A percentile compares a stretch with the other conserved stretches of the same genome.
Evolutionary conservation across 352 stramenopile species (phyloP).

Genomic region (Elongisporangium prolatum): DNA sequence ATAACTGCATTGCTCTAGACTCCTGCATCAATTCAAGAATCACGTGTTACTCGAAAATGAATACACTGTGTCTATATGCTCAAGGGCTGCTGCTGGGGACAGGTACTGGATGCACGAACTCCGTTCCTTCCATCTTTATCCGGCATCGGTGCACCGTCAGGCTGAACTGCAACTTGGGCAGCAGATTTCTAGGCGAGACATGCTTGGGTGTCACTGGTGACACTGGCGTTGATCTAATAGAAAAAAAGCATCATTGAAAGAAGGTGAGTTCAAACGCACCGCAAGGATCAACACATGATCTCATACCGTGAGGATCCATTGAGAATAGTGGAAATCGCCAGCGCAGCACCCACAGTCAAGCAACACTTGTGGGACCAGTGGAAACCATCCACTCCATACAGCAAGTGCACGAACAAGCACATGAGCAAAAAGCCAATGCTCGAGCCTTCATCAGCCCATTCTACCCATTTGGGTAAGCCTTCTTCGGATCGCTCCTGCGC

Average conservation of each 20-base stretch:
- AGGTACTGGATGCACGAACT: conserved; percentile 47
- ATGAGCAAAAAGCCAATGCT: conserved; percentile 81
- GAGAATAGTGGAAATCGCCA: conserved; percentile 80
- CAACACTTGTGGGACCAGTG: conserved; percentile 86
- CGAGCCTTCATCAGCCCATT: conserved; percentile 71
- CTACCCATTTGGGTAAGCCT: conserved; percentile 59
- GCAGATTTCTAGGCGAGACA: conserved; percentile 39
- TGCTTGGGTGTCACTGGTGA: conserved; percentile 37
- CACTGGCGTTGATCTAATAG: conserved; percentile 20
- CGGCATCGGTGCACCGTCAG: conserved; percentile 76
- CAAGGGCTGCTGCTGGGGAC: conserved; percentile 1
- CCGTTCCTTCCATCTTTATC: conserved; percentile 75
- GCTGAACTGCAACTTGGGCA: conserved; percentile 75
- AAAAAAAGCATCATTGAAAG: not conserved
- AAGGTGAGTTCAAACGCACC: conserved; percentile 8
- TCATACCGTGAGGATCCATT: conserved; percentile 45
- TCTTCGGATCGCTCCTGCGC: conserved; percentile 18
- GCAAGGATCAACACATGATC: not conserved
- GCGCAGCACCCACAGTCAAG: conserved; percentile 67
- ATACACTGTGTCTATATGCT: not conserved
- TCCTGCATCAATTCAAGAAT: not conserved
- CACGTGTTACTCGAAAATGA: not conserved
- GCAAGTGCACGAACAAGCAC: conserved; percentile 78
- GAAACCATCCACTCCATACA: conserved; percentile 81
- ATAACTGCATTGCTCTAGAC: not conserved